Evolutionary conservation across 805 yeast species (phyloP).

Genomic region (Metschnikowia henanensis): DNA sequence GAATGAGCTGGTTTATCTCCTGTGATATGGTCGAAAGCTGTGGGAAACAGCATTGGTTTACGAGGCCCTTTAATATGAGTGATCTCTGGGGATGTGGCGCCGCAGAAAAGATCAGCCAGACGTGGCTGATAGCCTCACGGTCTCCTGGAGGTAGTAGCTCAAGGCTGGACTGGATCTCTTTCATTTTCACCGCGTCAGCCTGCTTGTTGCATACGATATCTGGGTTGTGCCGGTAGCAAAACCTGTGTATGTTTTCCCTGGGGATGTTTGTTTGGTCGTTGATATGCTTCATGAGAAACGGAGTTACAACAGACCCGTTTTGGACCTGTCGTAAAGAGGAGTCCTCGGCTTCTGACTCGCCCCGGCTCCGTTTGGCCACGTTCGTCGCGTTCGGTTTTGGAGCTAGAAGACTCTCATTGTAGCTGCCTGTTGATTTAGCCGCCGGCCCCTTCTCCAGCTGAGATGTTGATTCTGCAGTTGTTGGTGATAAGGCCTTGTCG

Average conservation of each 20-base stretch:
- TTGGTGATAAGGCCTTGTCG: background rate
- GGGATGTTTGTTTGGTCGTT: constrained; percentile 44
- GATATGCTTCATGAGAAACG: constrained; percentile 41
- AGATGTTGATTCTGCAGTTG: background rate
- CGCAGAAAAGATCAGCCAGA: constrained; percentile 81
- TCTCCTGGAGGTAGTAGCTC: constrained; percentile 67
- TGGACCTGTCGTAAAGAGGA: background rate
- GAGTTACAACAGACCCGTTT: constrained; percentile 34
- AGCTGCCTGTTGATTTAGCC: background rate
- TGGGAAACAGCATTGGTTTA: constrained; percentile 93
- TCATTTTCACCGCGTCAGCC: constrained; percentile 64
- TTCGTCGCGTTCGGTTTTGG: background rate
- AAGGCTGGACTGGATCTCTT: constrained; percentile 55
- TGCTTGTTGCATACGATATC: constrained; percentile 71
- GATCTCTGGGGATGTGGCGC: constrained; percentile 68
- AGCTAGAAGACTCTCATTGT: background rate
- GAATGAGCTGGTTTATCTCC: constrained; percentile 74
- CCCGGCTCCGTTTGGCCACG: background rate
- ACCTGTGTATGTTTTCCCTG: constrained; percentile 58
- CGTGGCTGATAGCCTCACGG: constrained; percentile 73
- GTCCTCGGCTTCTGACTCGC: background rate
- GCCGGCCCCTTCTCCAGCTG: background rate
- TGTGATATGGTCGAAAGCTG: constrained; percentile 84
- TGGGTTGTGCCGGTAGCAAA: constrained; percentile 93
- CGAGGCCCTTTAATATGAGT: constrained; percentile 76